Evolutionary conservation across 2,329 filamentous ascomycete genomes (phyloP), one percentile per base, ranked within the genome.

Genomic region (Cladophialophora bantiana): DNA sequence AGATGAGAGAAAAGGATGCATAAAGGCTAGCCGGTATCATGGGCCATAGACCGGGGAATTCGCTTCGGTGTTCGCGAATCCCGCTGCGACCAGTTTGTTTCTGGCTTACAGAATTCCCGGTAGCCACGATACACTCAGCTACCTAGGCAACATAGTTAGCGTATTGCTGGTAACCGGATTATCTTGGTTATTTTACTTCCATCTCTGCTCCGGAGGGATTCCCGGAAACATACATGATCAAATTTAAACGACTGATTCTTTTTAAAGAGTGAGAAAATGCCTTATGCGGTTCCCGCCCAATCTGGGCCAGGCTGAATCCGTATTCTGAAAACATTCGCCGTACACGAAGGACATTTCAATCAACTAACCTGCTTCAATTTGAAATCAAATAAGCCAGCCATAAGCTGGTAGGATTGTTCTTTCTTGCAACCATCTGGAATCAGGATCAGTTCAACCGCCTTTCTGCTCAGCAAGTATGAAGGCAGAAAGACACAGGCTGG

Each of bases 401-500:
- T 13, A 40, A 40, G 9, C 7, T 12, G 13, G 36, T 13, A 3
- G 36, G 36, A 40, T 13, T 40, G 18, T 20, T 9, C 7, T 4
- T 10, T 7, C 45, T 26, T 18, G 18, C 12, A 1, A 50, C 4
- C 38, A 26, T 31, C 7, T 9, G 3, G 15, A 42, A 10, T 50
- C 18, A 12, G 12, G 7, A 26, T 4, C 20, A 26, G 18, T 10
- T 12, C 45, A 26, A 26, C 20, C 2, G 18, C 7, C 45, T 4
- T 26, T 4, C 31, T 35, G 53, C 12, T 55, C 53, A 58, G 18
- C 34, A 45, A 45, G 2, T 26, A 50, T 50, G 45, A 50, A 9
- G 18, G 1, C 45, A 26, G 45, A 50, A 50, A 50, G 45, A 26
- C 55, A 64, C 50, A 69, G 45, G n/a, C 26, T 64, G 7, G 89